Percentiles rank a stretch among this genome's conserved stretches.
Conservation (phyloP, 1,139 yeast species). For the Candida dubliniensis region DNA sequence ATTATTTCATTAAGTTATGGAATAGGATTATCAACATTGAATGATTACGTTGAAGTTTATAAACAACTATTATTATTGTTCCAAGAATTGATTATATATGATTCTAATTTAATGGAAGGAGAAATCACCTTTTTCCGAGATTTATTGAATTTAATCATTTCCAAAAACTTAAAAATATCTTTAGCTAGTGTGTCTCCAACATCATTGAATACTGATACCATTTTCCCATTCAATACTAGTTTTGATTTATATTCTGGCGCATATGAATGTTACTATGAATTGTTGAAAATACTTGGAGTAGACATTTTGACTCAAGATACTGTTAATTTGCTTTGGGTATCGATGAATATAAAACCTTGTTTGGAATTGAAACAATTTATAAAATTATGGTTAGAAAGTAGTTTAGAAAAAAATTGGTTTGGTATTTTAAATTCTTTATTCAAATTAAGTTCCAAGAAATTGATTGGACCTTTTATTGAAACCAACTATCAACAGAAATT, state of each 20-base stretch:
- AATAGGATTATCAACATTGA: slow-evolving; percentile 31
- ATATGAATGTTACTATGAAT: slow-evolving; percentile 40
- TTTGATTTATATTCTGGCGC: slow-evolving; percentile 36
- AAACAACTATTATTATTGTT: slow-evolving; percentile 30
- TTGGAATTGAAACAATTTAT: slow-evolving; percentile 34
- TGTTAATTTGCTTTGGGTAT: slow-evolving; percentile 41
- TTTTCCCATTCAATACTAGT: slow-evolving; percentile 45
- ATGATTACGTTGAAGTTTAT: slow-evolving; percentile 30
- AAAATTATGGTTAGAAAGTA: slow-evolving; percentile 42
- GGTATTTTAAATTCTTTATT: slow-evolving; percentile 39
- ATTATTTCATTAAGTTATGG: slow-evolving; percentile 34
- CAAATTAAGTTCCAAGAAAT: slow-evolving; percentile 37
- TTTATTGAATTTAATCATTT: slow-evolving; percentile 33
- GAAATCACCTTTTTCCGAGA: slow-evolving; percentile 32
- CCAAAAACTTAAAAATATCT: slow-evolving; percentile 41
- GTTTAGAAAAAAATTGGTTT: slow-evolving; percentile 42
- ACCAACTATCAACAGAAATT: slow-evolving; percentile 42
- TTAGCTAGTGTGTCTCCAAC: slow-evolving; percentile 36
- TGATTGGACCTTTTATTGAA: slow-evolving; percentile 42
- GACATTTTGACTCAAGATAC: slow-evolving; percentile 36
- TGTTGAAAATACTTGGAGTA: slow-evolving; percentile 40
- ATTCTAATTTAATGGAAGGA: slow-evolving; percentile 34
- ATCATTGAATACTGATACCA: slow-evolving; percentile 31
- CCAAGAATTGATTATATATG: slow-evolving; percentile 44
- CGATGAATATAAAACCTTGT: slow-evolving; percentile 45